Percentiles rank a stretch among this genome's conserved stretches.
Evolutionary conservation across 2,329 filamentous ascomycete species (phyloP).

Genomic region (Epichloe sibirici): DNA sequence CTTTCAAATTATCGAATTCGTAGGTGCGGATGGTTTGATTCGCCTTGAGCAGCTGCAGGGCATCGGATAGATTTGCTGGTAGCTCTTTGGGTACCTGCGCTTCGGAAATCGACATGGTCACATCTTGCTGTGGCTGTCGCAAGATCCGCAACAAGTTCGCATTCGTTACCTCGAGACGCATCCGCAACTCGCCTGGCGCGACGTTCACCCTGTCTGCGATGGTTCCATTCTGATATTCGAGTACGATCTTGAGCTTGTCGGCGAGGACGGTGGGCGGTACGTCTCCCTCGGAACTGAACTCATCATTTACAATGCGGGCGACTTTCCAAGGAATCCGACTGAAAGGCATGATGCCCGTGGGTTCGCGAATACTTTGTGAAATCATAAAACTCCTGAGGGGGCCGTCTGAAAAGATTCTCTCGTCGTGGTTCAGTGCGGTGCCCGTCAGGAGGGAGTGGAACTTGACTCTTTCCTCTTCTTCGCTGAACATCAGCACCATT

Average conservation of each 20-base stretch:
- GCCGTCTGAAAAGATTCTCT: conserved; percentile 60
- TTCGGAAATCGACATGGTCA: conserved; percentile 65
- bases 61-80: conserved; percentile 48
- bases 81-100: conserved; percentile 50
- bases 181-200: conserved; percentile 58
- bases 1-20: conserved; percentile 50
- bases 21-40: conserved; percentile 59
- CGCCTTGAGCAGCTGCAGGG: conserved; percentile 45
- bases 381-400: conserved; percentile 54
- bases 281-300: conserved; percentile 47
- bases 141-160: conserved; percentile 52
- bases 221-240: conserved; percentile 64
- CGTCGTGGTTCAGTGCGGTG: conserved; percentile 53
- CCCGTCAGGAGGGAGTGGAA: conserved; percentile 66
- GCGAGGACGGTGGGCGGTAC: conserved; percentile 59
- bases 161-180: conserved; percentile 52
- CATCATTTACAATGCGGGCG: conserved; percentile 60
- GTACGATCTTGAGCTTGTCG: conserved; percentile 61
- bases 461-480: conserved; percentile 55
- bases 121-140: conserved; percentile 62
- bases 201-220: conserved; percentile 78
- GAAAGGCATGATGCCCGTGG: conserved; percentile 36
- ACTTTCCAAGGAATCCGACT: conserved; percentile 51
- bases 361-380: conserved; percentile 37
- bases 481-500: conserved; percentile 66